phyloP scores from a whole-genome alignment of 805 yeast genomes.

The Kuraishia hungarica region DNA sequence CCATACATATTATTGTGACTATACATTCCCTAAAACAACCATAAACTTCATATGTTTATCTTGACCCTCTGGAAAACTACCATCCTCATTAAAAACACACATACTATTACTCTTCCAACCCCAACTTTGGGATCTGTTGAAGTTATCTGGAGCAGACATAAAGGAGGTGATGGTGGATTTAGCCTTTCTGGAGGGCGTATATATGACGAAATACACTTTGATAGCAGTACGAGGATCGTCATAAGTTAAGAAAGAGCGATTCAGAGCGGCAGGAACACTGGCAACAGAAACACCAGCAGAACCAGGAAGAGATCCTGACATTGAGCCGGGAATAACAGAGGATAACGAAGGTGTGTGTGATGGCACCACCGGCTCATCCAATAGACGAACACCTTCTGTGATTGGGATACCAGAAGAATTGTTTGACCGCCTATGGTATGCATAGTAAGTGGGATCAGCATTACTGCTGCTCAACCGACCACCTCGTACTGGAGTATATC shows the following conservation, averaged over 20 bases:
- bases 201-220: constrained; percentile 42
- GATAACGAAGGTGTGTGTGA: not conserved
- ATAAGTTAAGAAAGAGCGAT: constrained; percentile 27
- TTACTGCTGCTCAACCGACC: not conserved
- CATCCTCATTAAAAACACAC: constrained; percentile 42
- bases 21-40: constrained; percentile 40
- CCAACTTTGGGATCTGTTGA: constrained; percentile 49
- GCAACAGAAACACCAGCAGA: not conserved
- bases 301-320: not conserved
- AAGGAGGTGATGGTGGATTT: constrained; percentile 41
- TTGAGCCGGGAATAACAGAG: not conserved
- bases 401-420: constrained; percentile 1
- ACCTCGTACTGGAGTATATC: not conserved
- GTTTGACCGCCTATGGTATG: not conserved
- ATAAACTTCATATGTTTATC: constrained; percentile 37
- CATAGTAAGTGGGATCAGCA: not conserved
- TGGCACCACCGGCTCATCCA: constrained; percentile 2
- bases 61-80: constrained; percentile 33
- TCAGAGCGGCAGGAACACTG: not conserved
- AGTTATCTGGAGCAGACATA: constrained; percentile 45
- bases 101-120: constrained; percentile 52
- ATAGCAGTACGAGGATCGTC: constrained; percentile 38
- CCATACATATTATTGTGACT: constrained; percentile 1
- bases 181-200: constrained; percentile 40
- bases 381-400: constrained; percentile 4